phyloP scores from a whole-genome alignment of 768 basidiomycete genomes.

The Sutorius australiensis region DNA sequence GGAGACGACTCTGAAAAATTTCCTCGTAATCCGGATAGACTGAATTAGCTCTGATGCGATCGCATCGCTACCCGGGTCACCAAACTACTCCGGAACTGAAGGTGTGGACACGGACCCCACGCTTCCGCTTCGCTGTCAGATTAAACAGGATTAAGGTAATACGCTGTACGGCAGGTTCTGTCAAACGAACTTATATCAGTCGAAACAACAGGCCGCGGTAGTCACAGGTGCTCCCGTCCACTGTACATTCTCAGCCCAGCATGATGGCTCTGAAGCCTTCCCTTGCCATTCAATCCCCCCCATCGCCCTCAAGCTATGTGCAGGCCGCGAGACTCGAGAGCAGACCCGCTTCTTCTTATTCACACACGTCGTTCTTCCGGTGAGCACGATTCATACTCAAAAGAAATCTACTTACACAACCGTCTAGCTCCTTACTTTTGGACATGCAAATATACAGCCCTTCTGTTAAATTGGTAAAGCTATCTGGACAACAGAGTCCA shows the following conservation, averaged over 20 bases:
- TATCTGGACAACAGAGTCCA: conserved; percentile 21
- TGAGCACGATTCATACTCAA: conserved; percentile 21
- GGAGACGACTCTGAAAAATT: no score
- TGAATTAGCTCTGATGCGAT: not conserved
- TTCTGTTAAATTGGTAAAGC: conserved; percentile 47
- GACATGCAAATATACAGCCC: conserved; percentile 62
- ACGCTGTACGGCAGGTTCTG: conserved; percentile 22
- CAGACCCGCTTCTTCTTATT: conserved; percentile 25
- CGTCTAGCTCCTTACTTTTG: conserved; percentile 47
- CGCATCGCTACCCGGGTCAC: conserved; percentile 14
- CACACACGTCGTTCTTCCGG: conserved; percentile 52
- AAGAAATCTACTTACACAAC: conserved; percentile 3
- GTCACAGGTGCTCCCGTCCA: not conserved
- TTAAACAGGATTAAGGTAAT: conserved; percentile 7
- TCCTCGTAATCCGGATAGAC: not conserved
- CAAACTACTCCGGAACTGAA: not conserved
- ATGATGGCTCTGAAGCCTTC: conserved; percentile 23
- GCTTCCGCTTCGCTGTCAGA: conserved; percentile 16
- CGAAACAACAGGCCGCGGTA: not conserved
- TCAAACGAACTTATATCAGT: conserved; percentile 19
- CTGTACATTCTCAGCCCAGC: not conserved
- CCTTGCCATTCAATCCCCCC: conserved; percentile 11
- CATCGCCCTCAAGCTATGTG: conserved; percentile 32
- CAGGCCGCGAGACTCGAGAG: conserved; percentile 25
- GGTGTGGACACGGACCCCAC: conserved; percentile 4